Evolutionary conservation across 2,329 filamentous ascomycete genomes (phyloP).

Genomic region (Pseudocercospora macadamiae): DNA sequence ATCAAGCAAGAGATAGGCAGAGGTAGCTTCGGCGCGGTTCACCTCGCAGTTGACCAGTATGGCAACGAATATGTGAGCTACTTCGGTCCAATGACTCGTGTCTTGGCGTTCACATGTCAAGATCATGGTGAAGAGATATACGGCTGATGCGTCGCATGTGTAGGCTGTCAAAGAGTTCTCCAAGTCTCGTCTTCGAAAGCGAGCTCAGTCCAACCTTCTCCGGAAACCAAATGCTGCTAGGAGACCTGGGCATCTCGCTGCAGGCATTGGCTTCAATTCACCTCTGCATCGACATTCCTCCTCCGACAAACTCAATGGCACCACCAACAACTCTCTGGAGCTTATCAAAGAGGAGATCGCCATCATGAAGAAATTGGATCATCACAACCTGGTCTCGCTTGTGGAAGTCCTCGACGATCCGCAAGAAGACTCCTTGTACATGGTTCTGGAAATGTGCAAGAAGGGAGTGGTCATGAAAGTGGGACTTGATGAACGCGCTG

Average conservation of each 20-base stretch:
- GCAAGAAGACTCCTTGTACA: constrained; percentile 92
- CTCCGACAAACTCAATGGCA: constrained; percentile 51
- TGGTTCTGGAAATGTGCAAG: constrained; percentile 99
- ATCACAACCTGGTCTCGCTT: constrained; percentile 88
- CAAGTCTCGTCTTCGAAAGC: constrained; percentile 84
- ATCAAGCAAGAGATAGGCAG: constrained; percentile 96
- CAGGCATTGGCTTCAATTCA: constrained; percentile 63
- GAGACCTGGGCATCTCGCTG: constrained; percentile 55
- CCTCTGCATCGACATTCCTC: constrained; percentile 64
- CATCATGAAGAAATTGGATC: constrained; percentile 98
- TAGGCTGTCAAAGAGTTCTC: constrained; percentile 98
- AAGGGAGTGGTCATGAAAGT: constrained; percentile 98
- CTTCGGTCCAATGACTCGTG: not conserved
- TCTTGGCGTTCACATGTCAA: constrained; percentile 13
- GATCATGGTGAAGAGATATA: constrained; percentile 6
- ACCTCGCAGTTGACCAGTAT: constrained; percentile 86
- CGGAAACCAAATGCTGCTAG: constrained; percentile 61
- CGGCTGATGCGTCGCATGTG: constrained; percentile 20
- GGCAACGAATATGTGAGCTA: constrained; percentile 84
- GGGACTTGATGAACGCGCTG: constrained; percentile 77
- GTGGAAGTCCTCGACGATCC: constrained; percentile 96
- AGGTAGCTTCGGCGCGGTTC: constrained; percentile 92
- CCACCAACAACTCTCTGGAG: constrained; percentile 70
- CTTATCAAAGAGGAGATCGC: constrained; percentile 95
- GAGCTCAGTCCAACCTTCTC: constrained; percentile 86